Conservation (phyloP, 2,329 filamentous ascomycete species). For the Shiraia bambusicola region DNA sequence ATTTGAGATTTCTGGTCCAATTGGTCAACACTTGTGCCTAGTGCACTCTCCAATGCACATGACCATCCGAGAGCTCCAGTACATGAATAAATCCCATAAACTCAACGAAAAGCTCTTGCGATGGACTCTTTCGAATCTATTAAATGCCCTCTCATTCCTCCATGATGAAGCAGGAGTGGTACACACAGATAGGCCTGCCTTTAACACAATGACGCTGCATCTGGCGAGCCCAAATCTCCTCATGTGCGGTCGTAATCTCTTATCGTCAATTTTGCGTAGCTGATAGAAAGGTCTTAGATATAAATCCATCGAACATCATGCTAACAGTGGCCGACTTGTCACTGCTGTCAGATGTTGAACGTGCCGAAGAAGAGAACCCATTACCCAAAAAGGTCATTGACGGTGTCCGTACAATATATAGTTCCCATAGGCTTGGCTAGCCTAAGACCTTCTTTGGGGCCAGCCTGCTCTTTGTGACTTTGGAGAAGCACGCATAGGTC, state of each 20-base stretch:
- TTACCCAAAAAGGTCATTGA: slow-evolving; percentile 43
- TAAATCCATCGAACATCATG: slow-evolving; percentile 49
- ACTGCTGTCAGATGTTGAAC: slow-evolving; percentile 42
- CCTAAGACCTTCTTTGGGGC: slow-evolving; percentile 29
- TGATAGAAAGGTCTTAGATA: slow-evolving; percentile 36
- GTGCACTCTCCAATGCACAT: slow-evolving; percentile 32
- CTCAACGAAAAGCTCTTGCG: slow-evolving; percentile 21
- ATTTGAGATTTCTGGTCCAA: slow-evolving; percentile 26
- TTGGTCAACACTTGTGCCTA: slow-evolving; percentile 26
- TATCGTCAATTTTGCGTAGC: too few species aligned
- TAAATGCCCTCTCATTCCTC: slow-evolving; percentile 47
- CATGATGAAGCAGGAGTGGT: slow-evolving; percentile 50
- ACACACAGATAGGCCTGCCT: slow-evolving; percentile 48
- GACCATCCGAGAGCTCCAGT: slow-evolving; percentile 30
- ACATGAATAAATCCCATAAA: slow-evolving; percentile 10
- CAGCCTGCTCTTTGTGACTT: slow-evolving; percentile 44
- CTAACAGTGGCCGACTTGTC: slow-evolving; percentile 40
- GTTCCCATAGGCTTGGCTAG: slow-evolving; percentile 34
- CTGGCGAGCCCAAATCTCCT: too few species aligned
- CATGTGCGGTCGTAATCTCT: too few species aligned
- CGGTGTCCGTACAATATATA: slow-evolving; percentile 21
- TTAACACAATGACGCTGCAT: too few species aligned
- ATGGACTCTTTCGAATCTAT: slow-evolving; percentile 39
- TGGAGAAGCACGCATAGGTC: slow-evolving; percentile 37
- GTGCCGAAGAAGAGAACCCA: slow-evolving; percentile 42